These are phyloP conservation scores for Penicillium bovifimosum DNA, from an alignment of 495 filamentous ascomycete species.

Conservation along the genomic window DNA sequence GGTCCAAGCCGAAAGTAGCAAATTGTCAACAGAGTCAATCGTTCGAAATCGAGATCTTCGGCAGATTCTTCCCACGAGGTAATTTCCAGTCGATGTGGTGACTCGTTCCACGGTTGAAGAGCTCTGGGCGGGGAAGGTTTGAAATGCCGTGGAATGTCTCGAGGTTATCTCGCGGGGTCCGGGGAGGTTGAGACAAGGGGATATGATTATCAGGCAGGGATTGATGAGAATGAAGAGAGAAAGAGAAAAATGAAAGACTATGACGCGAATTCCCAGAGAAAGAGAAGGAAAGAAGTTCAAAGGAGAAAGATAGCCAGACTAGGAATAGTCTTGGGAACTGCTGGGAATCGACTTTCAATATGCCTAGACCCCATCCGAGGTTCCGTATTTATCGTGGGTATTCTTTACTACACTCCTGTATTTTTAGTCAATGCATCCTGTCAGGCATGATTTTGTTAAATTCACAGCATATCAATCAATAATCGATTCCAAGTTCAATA, in stretches of 20 bases:
- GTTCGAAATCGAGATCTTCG: neutral
- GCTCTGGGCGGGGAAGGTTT: neutral
- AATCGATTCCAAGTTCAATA: neutral
- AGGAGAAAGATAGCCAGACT: neutral
- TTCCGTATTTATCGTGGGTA: too few relatives aligned
- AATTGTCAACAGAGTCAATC: slow-evolving; percentile 27
- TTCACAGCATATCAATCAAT: neutral
- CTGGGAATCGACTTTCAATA: neutral
- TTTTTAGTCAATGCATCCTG: neutral
- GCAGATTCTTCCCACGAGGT: neutral
- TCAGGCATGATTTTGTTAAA: neutral
- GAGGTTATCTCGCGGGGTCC: neutral
- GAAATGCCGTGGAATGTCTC: neutral
- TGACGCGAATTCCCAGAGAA: neutral
- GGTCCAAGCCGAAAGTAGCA: slow-evolving; percentile 30
- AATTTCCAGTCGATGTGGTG: neutral
- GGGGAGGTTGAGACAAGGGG: neutral
- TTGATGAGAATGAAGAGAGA: neutral
- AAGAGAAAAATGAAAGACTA: neutral
- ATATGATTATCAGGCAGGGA: neutral
- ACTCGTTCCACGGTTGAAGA: neutral
- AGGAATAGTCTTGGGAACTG: neutral
- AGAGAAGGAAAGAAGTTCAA: slow-evolving; percentile 1
- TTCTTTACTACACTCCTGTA: too few relatives aligned
- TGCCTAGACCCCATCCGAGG: neutral